These are phyloP conservation scores for Pseudogymnoascus sp. DNA, from an alignment of 2,329 filamentous ascomycete species.

Conservation along the genomic window DNA sequence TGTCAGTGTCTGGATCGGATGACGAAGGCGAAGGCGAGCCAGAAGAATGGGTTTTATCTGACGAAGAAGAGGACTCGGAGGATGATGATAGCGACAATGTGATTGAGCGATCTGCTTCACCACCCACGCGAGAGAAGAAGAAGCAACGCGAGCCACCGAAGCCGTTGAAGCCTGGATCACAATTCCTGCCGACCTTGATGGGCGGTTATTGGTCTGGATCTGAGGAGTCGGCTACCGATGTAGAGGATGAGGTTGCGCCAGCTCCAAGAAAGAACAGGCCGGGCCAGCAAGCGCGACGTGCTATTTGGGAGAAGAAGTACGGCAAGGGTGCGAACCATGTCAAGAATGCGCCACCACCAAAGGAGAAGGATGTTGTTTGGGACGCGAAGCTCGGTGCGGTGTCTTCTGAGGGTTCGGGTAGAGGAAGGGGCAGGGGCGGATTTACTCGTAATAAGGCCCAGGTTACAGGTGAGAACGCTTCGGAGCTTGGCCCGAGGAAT, in stretches of 20 bases:
- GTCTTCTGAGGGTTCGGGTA: constrained; percentile 10
- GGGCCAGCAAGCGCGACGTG: constrained; percentile 69
- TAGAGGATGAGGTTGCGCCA: constrained; percentile 50
- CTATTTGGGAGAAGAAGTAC: constrained; percentile 75
- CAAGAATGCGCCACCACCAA: constrained; percentile 18
- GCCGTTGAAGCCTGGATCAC: constrained; percentile 33
- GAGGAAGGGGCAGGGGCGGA: constrained; percentile 13
- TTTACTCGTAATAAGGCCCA: constrained; percentile 11
- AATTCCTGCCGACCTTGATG: constrained; percentile 69
- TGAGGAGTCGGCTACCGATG: constrained; percentile 56
- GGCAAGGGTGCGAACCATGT: constrained; percentile 51
- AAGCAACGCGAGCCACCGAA: constrained; percentile 15
- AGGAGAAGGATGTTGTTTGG: constrained; percentile 45
- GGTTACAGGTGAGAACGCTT: constrained; percentile 25
- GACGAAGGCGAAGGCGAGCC: constrained; percentile 12
- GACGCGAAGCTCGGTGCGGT: constrained; percentile 49
- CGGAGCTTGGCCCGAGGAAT: constrained; percentile 23
- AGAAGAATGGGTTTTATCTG: background rate
- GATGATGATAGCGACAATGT: constrained; percentile 16
- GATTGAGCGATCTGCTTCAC: constrained; percentile 9
- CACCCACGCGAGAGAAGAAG: constrained; percentile 18
- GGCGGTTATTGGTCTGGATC: constrained; percentile 73
- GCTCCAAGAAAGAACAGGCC: constrained; percentile 61
- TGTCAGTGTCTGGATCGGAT: constrained; percentile 11
- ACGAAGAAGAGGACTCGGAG: constrained; percentile 8